Evolutionary conservation across 441 rosid species (phyloP).

Genomic region (Erodium texanum): DNA sequence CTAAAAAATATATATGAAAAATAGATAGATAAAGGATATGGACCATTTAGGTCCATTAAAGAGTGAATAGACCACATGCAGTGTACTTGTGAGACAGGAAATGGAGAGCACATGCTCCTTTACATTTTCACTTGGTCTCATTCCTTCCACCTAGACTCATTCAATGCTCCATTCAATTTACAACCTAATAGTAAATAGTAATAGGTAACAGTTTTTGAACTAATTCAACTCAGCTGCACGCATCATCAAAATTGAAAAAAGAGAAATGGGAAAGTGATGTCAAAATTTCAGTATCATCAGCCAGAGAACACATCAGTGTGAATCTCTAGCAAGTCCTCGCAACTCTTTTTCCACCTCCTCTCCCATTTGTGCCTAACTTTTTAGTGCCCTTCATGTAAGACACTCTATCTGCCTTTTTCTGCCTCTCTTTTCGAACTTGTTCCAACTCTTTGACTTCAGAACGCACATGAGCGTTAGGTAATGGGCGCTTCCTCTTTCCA

Average conservation of each 20-base stretch:
- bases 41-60: too few species aligned
- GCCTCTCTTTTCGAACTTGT: conserved; percentile 85
- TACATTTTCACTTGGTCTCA: not conserved
- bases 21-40: too few species aligned
- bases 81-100: not conserved
- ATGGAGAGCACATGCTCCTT: not conserved
- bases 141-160: not conserved
- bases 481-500: conserved; percentile 29
- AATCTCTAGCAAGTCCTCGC: too few species aligned
- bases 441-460: conserved; percentile 79
- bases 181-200: too few species aligned
- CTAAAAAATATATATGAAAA: too few species aligned
- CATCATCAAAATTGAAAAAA: too few species aligned
- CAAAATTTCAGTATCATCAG: too few species aligned
- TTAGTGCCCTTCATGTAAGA: not conserved
- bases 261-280: too few species aligned
- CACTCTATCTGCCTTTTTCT: conserved; percentile 50
- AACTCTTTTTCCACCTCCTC: conserved; percentile 18
- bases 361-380: not conserved
- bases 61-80: not conserved
- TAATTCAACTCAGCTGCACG: too few species aligned
- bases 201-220: too few species aligned
- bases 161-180: not conserved
- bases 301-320: too few species aligned
- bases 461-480: conserved; percentile 71